Base-by-base conservation (phyloP, 2,329 filamentous ascomycete genomes). In the Ceratocystis papillata region DNA sequence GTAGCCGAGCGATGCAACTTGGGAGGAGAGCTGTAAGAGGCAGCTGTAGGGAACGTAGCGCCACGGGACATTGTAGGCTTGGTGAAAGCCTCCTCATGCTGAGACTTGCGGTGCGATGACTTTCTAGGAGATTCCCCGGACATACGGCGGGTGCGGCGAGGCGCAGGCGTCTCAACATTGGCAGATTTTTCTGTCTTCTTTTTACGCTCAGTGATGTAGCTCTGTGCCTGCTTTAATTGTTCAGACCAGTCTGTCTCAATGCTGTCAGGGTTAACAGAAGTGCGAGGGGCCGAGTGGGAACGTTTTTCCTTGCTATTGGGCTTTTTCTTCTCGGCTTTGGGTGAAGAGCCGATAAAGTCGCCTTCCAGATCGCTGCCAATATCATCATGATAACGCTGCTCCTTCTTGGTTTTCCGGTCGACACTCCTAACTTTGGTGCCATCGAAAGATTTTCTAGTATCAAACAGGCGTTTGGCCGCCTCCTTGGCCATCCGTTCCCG, bases 401-500 rank as follows among this genome's bases (percentile, higher is more conserved):
- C 37, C 20, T 57, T 65, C 53, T 48, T 59, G 50, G 44, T 3
- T 37, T 41, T 65, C 7, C 50, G 63, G 50, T 65, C 63, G 20
- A 22, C 17, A 12, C 17, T 41, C 30, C 50, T 41, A 25, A 20
- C 60, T 25, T 45, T 63, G 46, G 1, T 15, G 22, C 12, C 46
- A 5, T 59, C 63, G 6, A 57, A 59, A 15, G 37, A 17, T 15
- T 65, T 65, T 30, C 48, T 62, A 12, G 37, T 12, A 41, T 53
- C 45, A 28, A 37, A 62, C 25, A 45, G 45, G 30, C 64, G 57
- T 33, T 45, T 62, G 17, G 60, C 22, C 37, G 61, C 44, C 17
- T 76, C 76, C 68, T 75, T 77, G 70, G 37, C 8, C 30, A 72
- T 74, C 59, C 70, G 72, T 22, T 55, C 44, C 30, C 62, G 45